A percentile compares a stretch with the other conserved stretches of the same genome.
Conservation (phyloP, 371 early-diverging fungal genomes). For the Synchytrium microbalum region DNA sequence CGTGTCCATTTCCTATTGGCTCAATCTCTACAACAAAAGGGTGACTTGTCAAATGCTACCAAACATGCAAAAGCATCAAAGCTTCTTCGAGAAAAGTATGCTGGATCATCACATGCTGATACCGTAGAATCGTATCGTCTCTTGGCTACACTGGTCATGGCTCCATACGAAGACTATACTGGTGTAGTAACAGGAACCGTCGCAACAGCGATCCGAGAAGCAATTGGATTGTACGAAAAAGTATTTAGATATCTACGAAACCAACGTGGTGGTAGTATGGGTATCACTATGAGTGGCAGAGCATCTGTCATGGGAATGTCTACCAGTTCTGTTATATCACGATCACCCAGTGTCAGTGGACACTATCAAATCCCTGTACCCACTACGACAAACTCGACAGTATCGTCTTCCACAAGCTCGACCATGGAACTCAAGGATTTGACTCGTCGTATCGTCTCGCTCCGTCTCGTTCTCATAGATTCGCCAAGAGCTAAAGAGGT, state of each 20-base stretch:
- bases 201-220: slow-evolving; percentile 30
- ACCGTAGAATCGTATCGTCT: slow-evolving; percentile 39
- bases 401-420: not conserved
- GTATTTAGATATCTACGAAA: slow-evolving; percentile 37
- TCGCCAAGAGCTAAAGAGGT: slow-evolving; percentile 25
- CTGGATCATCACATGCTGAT: slow-evolving; percentile 30
- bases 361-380: slow-evolving; percentile 3
- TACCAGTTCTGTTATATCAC: not conserved
- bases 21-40: slow-evolving; percentile 24
- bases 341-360: not conserved
- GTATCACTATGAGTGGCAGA: slow-evolving; percentile 2
- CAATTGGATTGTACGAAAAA: slow-evolving; percentile 36
- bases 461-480: slow-evolving; percentile 32
- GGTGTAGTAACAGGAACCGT: slow-evolving; percentile 40
- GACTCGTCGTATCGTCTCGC: slow-evolving; percentile 30
- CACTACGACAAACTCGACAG: not conserved
- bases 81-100: slow-evolving; percentile 26
- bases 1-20: slow-evolving; percentile 36
- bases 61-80: slow-evolving; percentile 28
- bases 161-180: slow-evolving; percentile 28
- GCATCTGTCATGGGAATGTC: not conserved
- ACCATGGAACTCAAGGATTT: slow-evolving; percentile 27
- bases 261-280: slow-evolving; percentile 4
- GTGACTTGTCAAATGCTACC: slow-evolving; percentile 36
- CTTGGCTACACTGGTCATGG: slow-evolving; percentile 32